These are phyloP conservation scores for Triangularia setosa DNA, from an alignment of 2,329 filamentous ascomycete species.

Conservation along the genomic window DNA sequence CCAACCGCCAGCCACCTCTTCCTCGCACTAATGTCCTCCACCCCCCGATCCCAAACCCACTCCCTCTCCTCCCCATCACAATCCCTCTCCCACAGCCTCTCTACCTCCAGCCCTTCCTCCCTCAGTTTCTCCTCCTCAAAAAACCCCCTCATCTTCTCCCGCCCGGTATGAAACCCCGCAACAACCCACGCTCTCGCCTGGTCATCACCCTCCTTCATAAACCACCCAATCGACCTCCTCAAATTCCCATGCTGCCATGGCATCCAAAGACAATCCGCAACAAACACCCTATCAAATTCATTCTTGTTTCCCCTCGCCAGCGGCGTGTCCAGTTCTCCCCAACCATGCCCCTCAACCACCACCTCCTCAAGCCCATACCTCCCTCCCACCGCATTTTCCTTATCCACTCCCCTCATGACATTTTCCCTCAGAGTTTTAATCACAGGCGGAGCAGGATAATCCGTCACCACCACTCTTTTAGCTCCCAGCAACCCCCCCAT, in stretches of 20 bases:
- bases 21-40: conserved; percentile 57
- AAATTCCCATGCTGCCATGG: conserved; percentile 67
- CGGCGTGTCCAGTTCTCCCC: conserved; percentile 50
- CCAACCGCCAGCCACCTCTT: conserved; percentile 70
- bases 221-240: conserved; percentile 57
- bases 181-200: conserved; percentile 60
- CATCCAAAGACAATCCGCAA: conserved; percentile 75
- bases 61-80: conserved; percentile 58
- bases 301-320: conserved; percentile 27
- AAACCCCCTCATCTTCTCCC: conserved; percentile 62
- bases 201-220: conserved; percentile 44
- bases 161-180: conserved; percentile 68
- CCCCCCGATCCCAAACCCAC: conserved; percentile 58
- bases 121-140: conserved; percentile 49
- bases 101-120: conserved; percentile 53
- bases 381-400: conserved; percentile 25
- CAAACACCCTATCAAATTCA: conserved; percentile 60
- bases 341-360: conserved; percentile 57
- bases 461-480: conserved; percentile 54
- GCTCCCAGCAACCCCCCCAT: conserved; percentile 48
- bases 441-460: conserved; percentile 62
- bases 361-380: conserved; percentile 29
- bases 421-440: conserved; percentile 57
- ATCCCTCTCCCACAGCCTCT: conserved; percentile 66
- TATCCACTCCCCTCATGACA: conserved; percentile 47